These are phyloP conservation scores for Fusarium sp. DNA, from an alignment of 2,329 filamentous ascomycete species.

Conservation along the genomic window DNA sequence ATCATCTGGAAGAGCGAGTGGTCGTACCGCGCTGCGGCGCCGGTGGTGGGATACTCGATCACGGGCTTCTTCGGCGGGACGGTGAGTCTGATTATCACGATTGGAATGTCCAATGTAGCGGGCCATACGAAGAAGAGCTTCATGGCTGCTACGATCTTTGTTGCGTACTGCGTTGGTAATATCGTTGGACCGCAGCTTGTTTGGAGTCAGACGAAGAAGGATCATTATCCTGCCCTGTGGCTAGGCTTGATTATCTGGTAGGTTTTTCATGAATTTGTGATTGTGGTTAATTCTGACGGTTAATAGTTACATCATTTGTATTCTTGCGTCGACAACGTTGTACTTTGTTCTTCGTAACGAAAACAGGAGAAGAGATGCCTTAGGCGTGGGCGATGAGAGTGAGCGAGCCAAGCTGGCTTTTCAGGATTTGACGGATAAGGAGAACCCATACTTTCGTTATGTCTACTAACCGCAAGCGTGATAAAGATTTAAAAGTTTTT, in stretches of 20 bases:
- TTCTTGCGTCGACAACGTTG: constrained; percentile 66
- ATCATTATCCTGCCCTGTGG: constrained; percentile 80
- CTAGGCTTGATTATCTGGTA: constrained; percentile 73
- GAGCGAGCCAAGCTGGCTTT: constrained; percentile 76
- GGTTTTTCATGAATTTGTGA: constrained; percentile 26
- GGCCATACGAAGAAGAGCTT: constrained; percentile 84
- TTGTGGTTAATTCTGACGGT: not conserved
- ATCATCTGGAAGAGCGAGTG: constrained; percentile 79
- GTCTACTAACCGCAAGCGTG: constrained; percentile 47
- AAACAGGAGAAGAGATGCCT: constrained; percentile 64
- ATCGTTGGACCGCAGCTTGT: constrained; percentile 81
- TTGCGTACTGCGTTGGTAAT: constrained; percentile 80
- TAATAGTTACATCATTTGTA: constrained; percentile 74
- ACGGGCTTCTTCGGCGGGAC: constrained; percentile 80
- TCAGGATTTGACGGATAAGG: constrained; percentile 74
- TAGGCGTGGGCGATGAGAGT: constrained; percentile 64
- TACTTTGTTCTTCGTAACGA: constrained; percentile 71
- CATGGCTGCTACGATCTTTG: constrained; percentile 79
- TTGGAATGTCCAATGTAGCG: constrained; percentile 75
- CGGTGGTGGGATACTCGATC: constrained; percentile 78
- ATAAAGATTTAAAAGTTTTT: not conserved
- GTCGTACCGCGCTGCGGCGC: constrained; percentile 73
- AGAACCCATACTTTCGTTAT: constrained; percentile 77
- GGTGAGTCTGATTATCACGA: constrained; percentile 68
- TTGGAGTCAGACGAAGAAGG: constrained; percentile 71